Percentiles rank a stretch among this genome's conserved stretches.
These are phyloP conservation scores for Boletus subcaerulescens DNA, from an alignment of 768 basidiomycete genomes.

Conservation along the genomic window DNA sequence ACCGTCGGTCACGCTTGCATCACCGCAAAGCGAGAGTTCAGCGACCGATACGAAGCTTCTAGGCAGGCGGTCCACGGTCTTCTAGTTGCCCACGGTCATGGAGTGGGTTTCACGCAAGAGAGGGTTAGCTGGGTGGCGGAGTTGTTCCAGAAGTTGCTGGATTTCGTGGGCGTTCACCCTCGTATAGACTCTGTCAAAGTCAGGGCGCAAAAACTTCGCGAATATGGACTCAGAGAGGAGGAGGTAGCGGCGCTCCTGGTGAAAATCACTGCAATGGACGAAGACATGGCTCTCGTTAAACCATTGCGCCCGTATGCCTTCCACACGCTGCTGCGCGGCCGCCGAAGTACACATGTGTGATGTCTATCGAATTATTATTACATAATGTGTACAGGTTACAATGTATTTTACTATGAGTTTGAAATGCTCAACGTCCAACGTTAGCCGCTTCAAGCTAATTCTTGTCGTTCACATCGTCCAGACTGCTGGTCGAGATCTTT, in stretches of 20 bases:
- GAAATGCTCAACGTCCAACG: neutral
- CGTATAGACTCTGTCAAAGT: conserved; percentile 20
- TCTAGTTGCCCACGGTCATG: conserved; percentile 16
- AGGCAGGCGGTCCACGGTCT: conserved; percentile 23
- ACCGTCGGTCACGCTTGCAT: conserved; percentile 32
- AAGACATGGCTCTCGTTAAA: conserved; percentile 14
- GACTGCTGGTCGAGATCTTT: conserved; percentile 38
- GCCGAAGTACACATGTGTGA: conserved; percentile 10
- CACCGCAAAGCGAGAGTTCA: conserved; percentile 31
- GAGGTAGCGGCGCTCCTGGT: conserved; percentile 19
- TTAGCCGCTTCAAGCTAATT: neutral
- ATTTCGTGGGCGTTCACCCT: conserved; percentile 20
- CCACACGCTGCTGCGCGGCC: conserved; percentile 3
- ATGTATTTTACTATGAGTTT: neutral
- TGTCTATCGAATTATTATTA: neutral
- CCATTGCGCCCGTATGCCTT: conserved; percentile 3
- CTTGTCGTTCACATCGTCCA: conserved; percentile 3
- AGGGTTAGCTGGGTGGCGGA: conserved; percentile 23
- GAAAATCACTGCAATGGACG: conserved; percentile 22
- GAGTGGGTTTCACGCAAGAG: conserved; percentile 21
- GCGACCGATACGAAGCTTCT: conserved; percentile 25
- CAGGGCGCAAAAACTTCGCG: conserved; percentile 24
- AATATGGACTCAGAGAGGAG: conserved; percentile 25
- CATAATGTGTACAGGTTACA: neutral
- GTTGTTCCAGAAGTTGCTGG: conserved; percentile 23